These are phyloP conservation scores for Colletotrichum limetticola DNA, from an alignment of 2,329 filamentous ascomycete genomes.

Conservation along the genomic window DNA sequence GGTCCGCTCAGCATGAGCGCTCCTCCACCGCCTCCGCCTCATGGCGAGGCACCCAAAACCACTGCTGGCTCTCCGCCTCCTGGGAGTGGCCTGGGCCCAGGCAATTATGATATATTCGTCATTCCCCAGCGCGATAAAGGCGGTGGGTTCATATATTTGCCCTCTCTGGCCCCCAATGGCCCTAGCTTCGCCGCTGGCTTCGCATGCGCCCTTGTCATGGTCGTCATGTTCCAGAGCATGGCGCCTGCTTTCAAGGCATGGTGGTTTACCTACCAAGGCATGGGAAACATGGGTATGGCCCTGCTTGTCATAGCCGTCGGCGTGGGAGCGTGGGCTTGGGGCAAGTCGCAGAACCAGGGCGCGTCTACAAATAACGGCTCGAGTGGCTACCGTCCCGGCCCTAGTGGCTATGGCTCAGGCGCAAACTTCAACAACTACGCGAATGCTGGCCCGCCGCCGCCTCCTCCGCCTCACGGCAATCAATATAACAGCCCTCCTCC, in stretches of 20 bases:
- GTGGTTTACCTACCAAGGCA: conserved; percentile 76
- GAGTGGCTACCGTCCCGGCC: conserved; percentile 18
- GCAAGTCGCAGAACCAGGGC: conserved; percentile 38
- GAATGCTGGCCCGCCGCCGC: conserved; percentile 33
- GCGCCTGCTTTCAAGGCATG: conserved; percentile 79
- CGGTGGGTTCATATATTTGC: conserved; percentile 92
- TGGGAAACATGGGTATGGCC: conserved; percentile 78
- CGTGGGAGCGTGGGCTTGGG: conserved; percentile 77
- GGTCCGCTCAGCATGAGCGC: conserved; percentile 53
- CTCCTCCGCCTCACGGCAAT: conserved; percentile 36
- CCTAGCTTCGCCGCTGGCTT: conserved; percentile 94
- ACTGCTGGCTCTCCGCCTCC: conserved; percentile 58
- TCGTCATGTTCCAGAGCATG: conserved; percentile 78
- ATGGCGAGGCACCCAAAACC: conserved; percentile 80
- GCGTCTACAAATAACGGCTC: conserved; percentile 42
- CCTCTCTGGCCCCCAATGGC: conserved; percentile 83
- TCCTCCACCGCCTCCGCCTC: conserved; percentile 86
- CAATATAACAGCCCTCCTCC: conserved; percentile 35
- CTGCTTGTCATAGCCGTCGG: conserved; percentile 79
- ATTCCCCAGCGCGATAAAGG: conserved; percentile 93
- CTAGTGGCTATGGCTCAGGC: conserved; percentile 29
- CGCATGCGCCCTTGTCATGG: conserved; percentile 77
- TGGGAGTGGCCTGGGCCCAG: conserved; percentile 77
- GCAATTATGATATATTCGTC: conserved; percentile 97
- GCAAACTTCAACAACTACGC: conserved; percentile 33